Evolutionary conservation across 805 yeast genomes (phyloP).

Genomic region (Candida cerambycidarum): DNA sequence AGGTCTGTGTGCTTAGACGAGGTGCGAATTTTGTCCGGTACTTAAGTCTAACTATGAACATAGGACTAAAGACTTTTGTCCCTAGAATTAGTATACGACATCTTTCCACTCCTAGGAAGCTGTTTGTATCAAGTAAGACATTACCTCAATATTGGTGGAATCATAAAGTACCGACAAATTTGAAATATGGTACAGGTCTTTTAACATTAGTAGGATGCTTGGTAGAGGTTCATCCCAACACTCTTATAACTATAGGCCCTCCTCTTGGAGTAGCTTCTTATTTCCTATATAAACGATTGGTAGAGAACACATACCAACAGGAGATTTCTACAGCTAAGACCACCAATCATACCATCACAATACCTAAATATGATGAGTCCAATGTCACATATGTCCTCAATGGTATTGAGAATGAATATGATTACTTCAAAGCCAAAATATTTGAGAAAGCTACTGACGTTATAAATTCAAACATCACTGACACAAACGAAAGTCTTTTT

Average conservation of each 20-base stretch:
- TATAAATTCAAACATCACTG: constrained; percentile 26
- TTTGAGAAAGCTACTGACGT: constrained; percentile 23
- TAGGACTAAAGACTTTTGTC: background rate
- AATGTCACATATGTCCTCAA: constrained; percentile 26
- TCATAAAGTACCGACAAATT: constrained; percentile 22
- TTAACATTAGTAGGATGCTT: constrained; percentile 26
- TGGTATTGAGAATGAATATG: constrained; percentile 41
- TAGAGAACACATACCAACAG: constrained; percentile 8
- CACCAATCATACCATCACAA: constrained; percentile 3
- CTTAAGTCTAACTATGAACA: background rate
- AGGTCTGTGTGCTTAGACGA: background rate
- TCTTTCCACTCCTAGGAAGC: constrained; percentile 27
- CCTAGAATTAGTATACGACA: background rate
- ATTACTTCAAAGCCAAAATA: constrained; percentile 31
- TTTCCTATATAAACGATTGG: constrained; percentile 18
- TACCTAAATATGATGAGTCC: constrained; percentile 31
- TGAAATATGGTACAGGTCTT: constrained; percentile 30
- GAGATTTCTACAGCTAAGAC: constrained; percentile 8
- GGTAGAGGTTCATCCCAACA: constrained; percentile 37
- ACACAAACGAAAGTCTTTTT: constrained; percentile 13
- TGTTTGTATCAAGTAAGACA: constrained; percentile 26
- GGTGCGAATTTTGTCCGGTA: constrained; percentile 1
- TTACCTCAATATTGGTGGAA: constrained; percentile 27
- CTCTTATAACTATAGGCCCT: constrained; percentile 36
- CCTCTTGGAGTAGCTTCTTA: constrained; percentile 32